Evolutionary conservation across 2,329 filamentous ascomycete genomes (phyloP).

Genomic region (Westerdykella aurantiaca): DNA sequence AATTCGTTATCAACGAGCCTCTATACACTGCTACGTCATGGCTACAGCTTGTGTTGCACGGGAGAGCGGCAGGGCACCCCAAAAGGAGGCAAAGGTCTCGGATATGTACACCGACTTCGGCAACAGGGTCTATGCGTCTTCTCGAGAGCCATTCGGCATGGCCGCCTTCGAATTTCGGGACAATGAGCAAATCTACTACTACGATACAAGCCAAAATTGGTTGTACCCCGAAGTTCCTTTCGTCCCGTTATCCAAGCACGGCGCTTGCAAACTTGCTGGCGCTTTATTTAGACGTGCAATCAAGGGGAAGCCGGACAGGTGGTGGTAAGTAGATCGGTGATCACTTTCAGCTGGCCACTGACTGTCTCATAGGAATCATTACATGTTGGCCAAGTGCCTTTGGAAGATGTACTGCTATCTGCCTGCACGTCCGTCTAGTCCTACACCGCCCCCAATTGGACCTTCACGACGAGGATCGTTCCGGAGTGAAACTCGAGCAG

Average conservation of each 20-base stretch:
- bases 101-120: slow-evolving; percentile 66
- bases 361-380: slow-evolving; percentile 46
- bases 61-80: slow-evolving; percentile 49
- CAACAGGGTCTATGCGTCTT: slow-evolving; percentile 62
- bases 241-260: slow-evolving; percentile 52
- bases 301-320: slow-evolving; percentile 54
- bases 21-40: slow-evolving; percentile 74
- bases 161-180: slow-evolving; percentile 55
- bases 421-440: slow-evolving; percentile 9
- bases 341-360: background rate
- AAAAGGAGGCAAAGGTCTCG: slow-evolving; percentile 53
- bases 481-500: too few species aligned
- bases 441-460: too few species aligned
- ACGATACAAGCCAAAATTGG: slow-evolving; percentile 40
- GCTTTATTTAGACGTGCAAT: slow-evolving; percentile 56
- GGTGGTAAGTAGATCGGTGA: slow-evolving; percentile 48
- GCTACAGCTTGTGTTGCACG: slow-evolving; percentile 58
- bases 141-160: slow-evolving; percentile 63
- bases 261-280: slow-evolving; percentile 60
- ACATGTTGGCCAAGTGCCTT: slow-evolving; percentile 64
- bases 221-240: slow-evolving; percentile 57
- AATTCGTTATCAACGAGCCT: slow-evolving; percentile 67
- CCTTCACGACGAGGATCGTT: too few species aligned
- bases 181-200: slow-evolving; percentile 58
- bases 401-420: slow-evolving; percentile 62